Percentiles rank a stretch among this genome's conserved stretches.
phyloP scores from a whole-genome alignment of 345 rosid genomes.

The Litchi chinensis region DNA sequence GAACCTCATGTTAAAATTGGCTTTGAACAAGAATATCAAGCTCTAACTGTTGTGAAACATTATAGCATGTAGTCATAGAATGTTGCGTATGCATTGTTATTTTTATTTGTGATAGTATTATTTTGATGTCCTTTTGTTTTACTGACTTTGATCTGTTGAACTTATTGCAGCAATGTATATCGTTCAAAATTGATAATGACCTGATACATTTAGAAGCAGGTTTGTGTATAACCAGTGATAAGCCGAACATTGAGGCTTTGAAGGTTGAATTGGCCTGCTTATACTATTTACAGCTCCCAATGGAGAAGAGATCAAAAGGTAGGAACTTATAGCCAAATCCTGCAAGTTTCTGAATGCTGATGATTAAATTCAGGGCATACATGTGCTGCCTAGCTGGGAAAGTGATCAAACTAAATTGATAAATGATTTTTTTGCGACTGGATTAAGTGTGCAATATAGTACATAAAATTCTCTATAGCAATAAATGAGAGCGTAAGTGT shows the following conservation, averaged over 20 bases:
- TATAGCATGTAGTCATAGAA: not conserved
- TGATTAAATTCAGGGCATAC: not conserved
- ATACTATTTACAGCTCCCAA: slow-evolving; percentile 77
- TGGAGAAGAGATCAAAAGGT: slow-evolving; percentile 82
- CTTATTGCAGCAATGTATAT: slow-evolving; percentile 53
- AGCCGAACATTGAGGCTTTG: slow-evolving; percentile 51
- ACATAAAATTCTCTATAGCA: not conserved
- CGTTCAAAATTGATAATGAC: slow-evolving; percentile 60
- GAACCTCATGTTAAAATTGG: not conserved
- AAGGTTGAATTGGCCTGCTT: slow-evolving; percentile 83
- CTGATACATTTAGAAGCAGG: slow-evolving; percentile 44
- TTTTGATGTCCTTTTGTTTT: not conserved
- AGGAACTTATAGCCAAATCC: slow-evolving; percentile 17
- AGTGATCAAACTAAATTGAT: slow-evolving; percentile 5
- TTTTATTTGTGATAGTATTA: not conserved
- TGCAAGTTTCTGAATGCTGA: not conserved
- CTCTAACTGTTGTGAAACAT: not conserved
- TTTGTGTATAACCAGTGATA: slow-evolving; percentile 38
- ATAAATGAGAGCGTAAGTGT: not conserved
- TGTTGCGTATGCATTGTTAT: not conserved
- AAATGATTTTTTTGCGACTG: not conserved
- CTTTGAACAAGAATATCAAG: not conserved
- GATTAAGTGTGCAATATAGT: not conserved
- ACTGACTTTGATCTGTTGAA: slow-evolving; percentile 25
- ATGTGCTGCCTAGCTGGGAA: not conserved